Conservation (phyloP, 1,139 yeast species). For the Candida buenavistaensis region DNA sequence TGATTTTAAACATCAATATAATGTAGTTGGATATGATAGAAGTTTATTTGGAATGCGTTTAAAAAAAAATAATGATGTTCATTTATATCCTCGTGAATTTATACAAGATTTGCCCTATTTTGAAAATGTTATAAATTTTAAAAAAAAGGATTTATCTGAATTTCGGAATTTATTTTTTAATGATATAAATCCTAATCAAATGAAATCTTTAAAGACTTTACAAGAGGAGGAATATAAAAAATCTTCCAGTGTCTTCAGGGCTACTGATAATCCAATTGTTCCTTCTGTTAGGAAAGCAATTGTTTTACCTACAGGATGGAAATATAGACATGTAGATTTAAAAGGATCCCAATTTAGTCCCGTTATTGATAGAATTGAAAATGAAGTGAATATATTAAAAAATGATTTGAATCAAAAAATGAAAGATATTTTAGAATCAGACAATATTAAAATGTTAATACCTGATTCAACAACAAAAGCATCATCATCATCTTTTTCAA, state of each 20-base stretch:
- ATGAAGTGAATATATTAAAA: slow-evolving; percentile 33
- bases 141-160: slow-evolving; percentile 33
- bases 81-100: slow-evolving; percentile 39
- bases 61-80: slow-evolving; percentile 17
- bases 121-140: slow-evolving; percentile 26
- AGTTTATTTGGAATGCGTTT: slow-evolving; percentile 43
- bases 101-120: slow-evolving; percentile 40
- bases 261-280: too few relatives aligned
- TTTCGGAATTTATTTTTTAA: too few relatives aligned
- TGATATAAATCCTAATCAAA: slow-evolving; percentile 20
- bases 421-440: slow-evolving; percentile 25
- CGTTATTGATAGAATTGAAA: slow-evolving; percentile 25
- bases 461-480: slow-evolving; percentile 1
- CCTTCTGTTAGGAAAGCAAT: too few relatives aligned
- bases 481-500: not conserved
- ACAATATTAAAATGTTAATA: slow-evolving; percentile 3
- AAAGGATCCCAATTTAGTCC: slow-evolving; percentile 10
- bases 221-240: too few relatives aligned
- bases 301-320: too few relatives aligned
- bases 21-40: slow-evolving; percentile 47
- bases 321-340: too few relatives aligned
- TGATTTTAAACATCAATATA: slow-evolving; percentile 26
- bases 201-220: slow-evolving; percentile 8
- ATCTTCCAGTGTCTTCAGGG: too few relatives aligned
- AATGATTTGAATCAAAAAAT: slow-evolving; percentile 34